These are phyloP conservation scores for Leishmania arabica DNA, from an alignment of 208 protist genomes.

Conservation along the genomic window DNA sequence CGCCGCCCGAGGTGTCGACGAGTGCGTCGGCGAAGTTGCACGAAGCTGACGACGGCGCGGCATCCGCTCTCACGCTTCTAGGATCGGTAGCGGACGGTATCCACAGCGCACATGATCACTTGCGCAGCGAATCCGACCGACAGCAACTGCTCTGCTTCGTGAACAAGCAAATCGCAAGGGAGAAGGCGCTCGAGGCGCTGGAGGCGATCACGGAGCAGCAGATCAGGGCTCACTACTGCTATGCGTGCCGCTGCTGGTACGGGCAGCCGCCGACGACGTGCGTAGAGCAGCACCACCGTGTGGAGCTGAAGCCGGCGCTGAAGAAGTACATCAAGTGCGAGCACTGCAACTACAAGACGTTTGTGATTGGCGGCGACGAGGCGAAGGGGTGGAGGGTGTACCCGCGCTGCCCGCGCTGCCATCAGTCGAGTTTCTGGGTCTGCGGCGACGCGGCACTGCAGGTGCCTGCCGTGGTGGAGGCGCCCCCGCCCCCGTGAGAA, in stretches of 20 bases:
- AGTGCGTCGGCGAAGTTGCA: neutral
- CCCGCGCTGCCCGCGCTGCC: slow-evolving; percentile 72
- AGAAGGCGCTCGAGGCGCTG: slow-evolving; percentile 63
- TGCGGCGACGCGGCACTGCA: slow-evolving; percentile 66
- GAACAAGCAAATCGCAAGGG: slow-evolving; percentile 53
- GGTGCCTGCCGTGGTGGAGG: slow-evolving; percentile 13
- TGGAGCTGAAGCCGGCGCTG: slow-evolving; percentile 46
- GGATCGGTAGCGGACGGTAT: slow-evolving; percentile 38
- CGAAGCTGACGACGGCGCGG: neutral
- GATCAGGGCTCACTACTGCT: slow-evolving; percentile 63
- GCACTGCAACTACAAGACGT: slow-evolving; percentile 78
- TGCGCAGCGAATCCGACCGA: slow-evolving; percentile 40
- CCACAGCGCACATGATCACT: slow-evolving; percentile 56
- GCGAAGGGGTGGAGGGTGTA: slow-evolving; percentile 57
- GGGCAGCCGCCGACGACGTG: slow-evolving; percentile 50
- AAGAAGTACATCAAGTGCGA: slow-evolving; percentile 77
- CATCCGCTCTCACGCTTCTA: slow-evolving; percentile 24
- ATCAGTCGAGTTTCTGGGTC: slow-evolving; percentile 44
- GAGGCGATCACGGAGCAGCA: slow-evolving; percentile 54
- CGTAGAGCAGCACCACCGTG: slow-evolving; percentile 47
- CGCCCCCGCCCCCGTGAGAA: slow-evolving; percentile 11
- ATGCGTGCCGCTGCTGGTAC: slow-evolving; percentile 70
- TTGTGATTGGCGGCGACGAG: slow-evolving; percentile 60
- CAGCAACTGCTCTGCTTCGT: slow-evolving; percentile 46
- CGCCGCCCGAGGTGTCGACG: neutral